Conservation (phyloP, 306 rosid species). For the Erythrophleum fordii region DNA sequence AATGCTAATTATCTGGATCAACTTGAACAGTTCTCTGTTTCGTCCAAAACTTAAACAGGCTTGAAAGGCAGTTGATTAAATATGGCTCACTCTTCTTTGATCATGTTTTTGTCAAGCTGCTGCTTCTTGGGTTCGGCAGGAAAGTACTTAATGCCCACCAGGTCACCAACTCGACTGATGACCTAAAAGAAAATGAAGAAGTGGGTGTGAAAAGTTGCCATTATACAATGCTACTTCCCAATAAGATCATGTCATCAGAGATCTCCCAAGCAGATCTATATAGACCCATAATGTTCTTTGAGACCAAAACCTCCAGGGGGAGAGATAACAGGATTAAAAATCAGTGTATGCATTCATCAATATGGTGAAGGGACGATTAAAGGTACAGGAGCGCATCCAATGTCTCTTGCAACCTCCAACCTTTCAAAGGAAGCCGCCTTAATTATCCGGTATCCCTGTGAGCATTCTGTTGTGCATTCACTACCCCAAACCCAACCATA, state of each 20-base stretch:
- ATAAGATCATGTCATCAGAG: not conserved
- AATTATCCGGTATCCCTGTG: not conserved
- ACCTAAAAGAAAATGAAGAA: constrained; percentile 42
- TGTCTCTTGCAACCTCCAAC: not conserved
- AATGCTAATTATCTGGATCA: not conserved
- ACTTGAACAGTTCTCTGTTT: not conserved
- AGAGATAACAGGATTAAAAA: no score
- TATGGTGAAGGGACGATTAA: not conserved
- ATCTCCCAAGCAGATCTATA: no score
- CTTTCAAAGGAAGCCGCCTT: not conserved
- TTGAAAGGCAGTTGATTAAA: not conserved
- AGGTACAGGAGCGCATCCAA: not conserved
- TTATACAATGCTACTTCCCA: not conserved
- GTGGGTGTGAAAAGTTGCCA: not conserved
- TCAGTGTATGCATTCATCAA: not conserved
- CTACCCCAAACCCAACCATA: not conserved
- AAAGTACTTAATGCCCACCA: constrained; percentile 65
- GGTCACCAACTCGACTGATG: constrained; percentile 57
- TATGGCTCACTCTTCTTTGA: not conserved
- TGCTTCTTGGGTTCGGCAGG: constrained; percentile 62
- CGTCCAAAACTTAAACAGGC: not conserved
- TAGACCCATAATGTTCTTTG: no score
- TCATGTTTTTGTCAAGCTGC: constrained; percentile 19
- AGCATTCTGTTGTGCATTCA: not conserved
- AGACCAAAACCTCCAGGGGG: no score